Evolutionary conservation across 2,329 filamentous ascomycete species (phyloP), one percentile per base, ranked within the genome.

Genomic region (Myriosclerotinia scirpicola): DNA sequence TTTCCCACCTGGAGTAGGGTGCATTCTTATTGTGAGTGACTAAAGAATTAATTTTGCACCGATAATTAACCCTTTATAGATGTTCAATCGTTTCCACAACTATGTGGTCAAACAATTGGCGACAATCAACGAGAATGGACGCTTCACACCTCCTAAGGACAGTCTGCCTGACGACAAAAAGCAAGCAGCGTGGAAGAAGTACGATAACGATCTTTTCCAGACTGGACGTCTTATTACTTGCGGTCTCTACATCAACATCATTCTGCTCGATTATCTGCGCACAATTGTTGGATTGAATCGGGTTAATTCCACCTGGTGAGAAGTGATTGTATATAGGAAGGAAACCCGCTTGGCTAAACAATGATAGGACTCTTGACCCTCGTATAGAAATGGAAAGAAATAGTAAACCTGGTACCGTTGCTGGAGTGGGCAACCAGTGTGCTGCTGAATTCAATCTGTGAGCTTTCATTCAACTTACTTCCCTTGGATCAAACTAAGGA

Each of bases 31-130:
- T 40, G 65, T 67, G n/a, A 53, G 65, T 64, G 15, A n/a, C 22
- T 34, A n/a, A 22, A 17, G 5, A 38, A 61, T 34, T 3, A 22
- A 50, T 11, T 9, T 3, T 3, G 26, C 15, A 30, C n/a, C n/a
- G 22, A 17, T 77, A 90, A 46, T 26, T 66, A 55, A 62, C n/a
- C 8, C 2, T n/a, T 14, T 4, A 36, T 63, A 67, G 65, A 67
- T 92, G 88, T 88, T 92, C 79, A 89, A 88, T 74, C 85, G 88
- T 34, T 96, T 96, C 79, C 93, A 97, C 78, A 97, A 97, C 78
- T 84, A 95, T 69, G 86, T 92, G 0, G 92, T 90, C 1, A 84
- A 87, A 65, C 89, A 94, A 68, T 80, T 97, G 11, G 90, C 90
- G 0, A 80, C 83, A 20, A 93, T 97, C 78, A 96, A 97, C 74